Percentiles rank a stretch among this genome's conserved stretches.
Evolutionary conservation across 2,329 filamentous ascomycete genomes (phyloP).

Genomic region (Aspergillus arachidicola): DNA sequence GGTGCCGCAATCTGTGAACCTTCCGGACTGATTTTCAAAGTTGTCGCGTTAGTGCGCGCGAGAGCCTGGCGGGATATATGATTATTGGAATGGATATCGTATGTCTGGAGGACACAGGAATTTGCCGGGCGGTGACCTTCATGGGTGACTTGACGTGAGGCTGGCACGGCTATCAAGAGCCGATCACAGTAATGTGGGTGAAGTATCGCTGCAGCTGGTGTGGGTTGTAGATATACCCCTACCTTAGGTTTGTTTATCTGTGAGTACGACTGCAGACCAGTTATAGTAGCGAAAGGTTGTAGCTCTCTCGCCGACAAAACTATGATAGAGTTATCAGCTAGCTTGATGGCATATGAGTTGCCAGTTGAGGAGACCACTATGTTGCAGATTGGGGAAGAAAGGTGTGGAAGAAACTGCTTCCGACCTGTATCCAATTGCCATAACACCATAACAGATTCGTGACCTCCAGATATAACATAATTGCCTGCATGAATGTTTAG

Average conservation of each 20-base stretch:
- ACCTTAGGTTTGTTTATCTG: constrained; percentile 53
- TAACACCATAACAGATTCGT: constrained; percentile 83
- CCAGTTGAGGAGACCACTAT: constrained; percentile 79
- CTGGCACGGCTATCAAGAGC: constrained; percentile 68
- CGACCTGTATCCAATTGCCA: constrained; percentile 92
- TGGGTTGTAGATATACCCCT: constrained; percentile 11
- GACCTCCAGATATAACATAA: constrained; percentile 90
- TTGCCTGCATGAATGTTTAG: constrained; percentile 63
- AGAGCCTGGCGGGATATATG: constrained; percentile 86
- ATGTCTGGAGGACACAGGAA: constrained; percentile 71
- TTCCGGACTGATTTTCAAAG: constrained; percentile 73
- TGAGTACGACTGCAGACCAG: constrained; percentile 69
- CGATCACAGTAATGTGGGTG: constrained; percentile 65
- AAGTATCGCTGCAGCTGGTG: constrained; percentile 59
- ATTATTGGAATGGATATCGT: constrained; percentile 77
- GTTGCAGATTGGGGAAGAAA: constrained; percentile 81
- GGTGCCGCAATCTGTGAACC: constrained; percentile 75
- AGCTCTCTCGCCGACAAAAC: constrained; percentile 88
- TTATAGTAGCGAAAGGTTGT: constrained; percentile 79
- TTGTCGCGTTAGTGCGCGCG: constrained; percentile 83
- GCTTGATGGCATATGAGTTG: constrained; percentile 77
- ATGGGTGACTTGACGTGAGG: constrained; percentile 48
- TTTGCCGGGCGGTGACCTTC: constrained; percentile 50
- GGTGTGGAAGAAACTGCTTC: constrained; percentile 83
- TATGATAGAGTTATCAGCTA: constrained; percentile 92